Conservation (phyloP, 371 early-diverging fungal species). For the Mucor circinelloides region DNA sequence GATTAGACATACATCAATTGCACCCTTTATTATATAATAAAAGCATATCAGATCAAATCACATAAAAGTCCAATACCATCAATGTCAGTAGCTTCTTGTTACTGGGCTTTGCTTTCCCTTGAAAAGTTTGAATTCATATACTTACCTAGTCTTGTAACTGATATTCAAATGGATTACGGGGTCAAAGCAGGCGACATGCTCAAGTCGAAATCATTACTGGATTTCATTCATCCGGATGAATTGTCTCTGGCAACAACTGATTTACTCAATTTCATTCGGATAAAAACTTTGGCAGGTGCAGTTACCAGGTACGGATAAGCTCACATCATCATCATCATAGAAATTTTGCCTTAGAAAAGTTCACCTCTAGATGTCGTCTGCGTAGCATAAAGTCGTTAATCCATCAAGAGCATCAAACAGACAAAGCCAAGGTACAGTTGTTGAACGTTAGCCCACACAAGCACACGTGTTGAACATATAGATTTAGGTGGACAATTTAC, state of each 20-base stretch:
- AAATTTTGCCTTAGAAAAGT: background rate
- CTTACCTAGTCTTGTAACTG: conserved; percentile 40
- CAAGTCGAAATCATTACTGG: conserved; percentile 51
- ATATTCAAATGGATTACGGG: conserved; percentile 14
- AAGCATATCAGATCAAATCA: background rate
- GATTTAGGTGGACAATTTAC: background rate
- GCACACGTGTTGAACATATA: background rate
- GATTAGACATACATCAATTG: background rate
- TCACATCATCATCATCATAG: background rate
- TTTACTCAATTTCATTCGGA: conserved; percentile 51
- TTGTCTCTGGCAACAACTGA: conserved; percentile 51
- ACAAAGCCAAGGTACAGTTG: background rate
- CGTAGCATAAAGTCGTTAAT: conserved; percentile 4
- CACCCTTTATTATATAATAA: background rate
- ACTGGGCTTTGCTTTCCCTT: conserved; percentile 57
- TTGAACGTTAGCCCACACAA: background rate
- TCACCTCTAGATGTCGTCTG: conserved; percentile 11
- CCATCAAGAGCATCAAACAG: background rate
- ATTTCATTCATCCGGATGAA: conserved; percentile 67
- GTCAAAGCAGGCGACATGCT: conserved; percentile 40
- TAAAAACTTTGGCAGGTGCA: conserved; percentile 54
- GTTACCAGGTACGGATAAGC: conserved; percentile 56
- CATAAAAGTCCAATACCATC: background rate
- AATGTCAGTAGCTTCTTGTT: conserved; percentile 33
- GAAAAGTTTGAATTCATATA: conserved; percentile 54